phyloP scores from a whole-genome alignment of 2,329 filamentous ascomycete genomes.

The Nigrospora sphaerica region DNA sequence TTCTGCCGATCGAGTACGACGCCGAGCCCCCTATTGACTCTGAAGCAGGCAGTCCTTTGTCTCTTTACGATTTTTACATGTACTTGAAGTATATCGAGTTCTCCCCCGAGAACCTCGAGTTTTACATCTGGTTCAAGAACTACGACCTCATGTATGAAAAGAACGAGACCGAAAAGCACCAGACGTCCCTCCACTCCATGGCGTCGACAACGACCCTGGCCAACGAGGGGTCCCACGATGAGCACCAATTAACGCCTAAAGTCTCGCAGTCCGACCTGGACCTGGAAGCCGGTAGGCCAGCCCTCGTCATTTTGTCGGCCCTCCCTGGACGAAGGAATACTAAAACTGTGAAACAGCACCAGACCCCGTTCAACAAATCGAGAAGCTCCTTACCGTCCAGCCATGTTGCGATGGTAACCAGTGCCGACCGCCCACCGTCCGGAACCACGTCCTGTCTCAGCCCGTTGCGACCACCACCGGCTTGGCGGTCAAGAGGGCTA shows the following conservation, averaged over 20 bases:
- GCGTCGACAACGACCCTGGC: not conserved
- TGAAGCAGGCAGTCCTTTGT: slow-evolving; percentile 36
- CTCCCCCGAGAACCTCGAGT: slow-evolving; percentile 41
- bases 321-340: no score
- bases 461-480: no score
- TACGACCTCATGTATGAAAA: slow-evolving; percentile 27
- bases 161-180: slow-evolving; percentile 3
- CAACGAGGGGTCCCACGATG: not conserved
- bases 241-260: no score
- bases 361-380: no score
- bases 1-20: not conserved
- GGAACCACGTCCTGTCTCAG: no score
- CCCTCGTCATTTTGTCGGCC: no score
- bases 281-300: slow-evolving; percentile 21
- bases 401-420: no score
- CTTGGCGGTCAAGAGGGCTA: no score
- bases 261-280: slow-evolving; percentile 14
- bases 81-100: slow-evolving; percentile 42
- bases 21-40: slow-evolving; percentile 1
- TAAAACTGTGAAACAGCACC: no score
- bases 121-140: slow-evolving; percentile 41
- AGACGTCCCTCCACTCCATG: not conserved
- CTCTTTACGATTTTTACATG: slow-evolving; percentile 43
- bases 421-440: no score
- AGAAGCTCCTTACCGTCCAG: no score